These are phyloP conservation scores for Phialocephala subalpina DNA, from an alignment of 2,329 filamentous ascomycete species.

Conservation along the genomic window DNA sequence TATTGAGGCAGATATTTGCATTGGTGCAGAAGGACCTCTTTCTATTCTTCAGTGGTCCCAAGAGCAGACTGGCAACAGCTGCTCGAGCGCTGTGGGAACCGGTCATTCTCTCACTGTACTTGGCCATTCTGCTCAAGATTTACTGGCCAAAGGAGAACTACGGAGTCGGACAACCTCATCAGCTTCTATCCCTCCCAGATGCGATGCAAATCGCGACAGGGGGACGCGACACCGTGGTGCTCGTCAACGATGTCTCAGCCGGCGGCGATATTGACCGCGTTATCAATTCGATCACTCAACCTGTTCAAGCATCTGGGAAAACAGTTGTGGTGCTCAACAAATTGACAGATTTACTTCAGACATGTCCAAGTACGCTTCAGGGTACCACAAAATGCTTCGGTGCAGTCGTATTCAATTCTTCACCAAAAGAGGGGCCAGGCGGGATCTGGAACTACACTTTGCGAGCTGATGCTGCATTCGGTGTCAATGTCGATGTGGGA, in stretches of 20 bases:
- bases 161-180: constrained; percentile 69
- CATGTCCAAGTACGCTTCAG: constrained; percentile 68
- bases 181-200: constrained; percentile 68
- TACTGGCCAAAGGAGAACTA: constrained; percentile 78
- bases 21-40: constrained; percentile 67
- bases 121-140: constrained; percentile 78
- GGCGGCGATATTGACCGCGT: constrained; percentile 76
- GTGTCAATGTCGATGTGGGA: constrained; percentile 67
- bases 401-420: constrained; percentile 76
- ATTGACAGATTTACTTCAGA: constrained; percentile 62
- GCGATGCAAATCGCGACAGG: constrained; percentile 64
- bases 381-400: constrained; percentile 77
- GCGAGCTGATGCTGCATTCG: constrained; percentile 74
- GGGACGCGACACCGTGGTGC: constrained; percentile 72
- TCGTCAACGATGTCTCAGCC: constrained; percentile 75
- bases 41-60: constrained; percentile 58
- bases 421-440: constrained; percentile 70
- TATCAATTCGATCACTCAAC: constrained; percentile 65
- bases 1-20: constrained; percentile 64
- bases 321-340: constrained; percentile 59
- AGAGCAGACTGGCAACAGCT: constrained; percentile 53
- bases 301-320: constrained; percentile 52
- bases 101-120: constrained; percentile 60
- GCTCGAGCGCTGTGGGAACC: constrained; percentile 65
- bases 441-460: constrained; percentile 85